phyloP scores from a whole-genome alignment of 2,329 filamentous ascomycete species.

The Talaromyces islandicus region DNA sequence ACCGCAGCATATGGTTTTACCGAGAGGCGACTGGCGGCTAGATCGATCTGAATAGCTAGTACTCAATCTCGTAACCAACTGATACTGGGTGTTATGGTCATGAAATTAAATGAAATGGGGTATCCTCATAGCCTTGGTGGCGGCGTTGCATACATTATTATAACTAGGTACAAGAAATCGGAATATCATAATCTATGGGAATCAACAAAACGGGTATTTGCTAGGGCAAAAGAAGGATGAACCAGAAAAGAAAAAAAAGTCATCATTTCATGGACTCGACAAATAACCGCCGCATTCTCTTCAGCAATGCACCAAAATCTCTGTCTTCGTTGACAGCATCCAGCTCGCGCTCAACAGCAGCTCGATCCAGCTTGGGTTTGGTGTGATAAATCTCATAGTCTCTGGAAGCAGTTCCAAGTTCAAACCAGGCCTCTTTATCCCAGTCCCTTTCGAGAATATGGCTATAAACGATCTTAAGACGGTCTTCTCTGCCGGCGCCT shows the following conservation, averaged over 20 bases:
- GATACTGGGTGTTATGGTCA: neutral
- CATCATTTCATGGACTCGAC: constrained; percentile 47
- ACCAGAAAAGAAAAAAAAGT: neutral
- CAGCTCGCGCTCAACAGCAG: constrained; percentile 50
- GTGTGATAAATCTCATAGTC: constrained; percentile 82
- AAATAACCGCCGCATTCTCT: constrained; percentile 58
- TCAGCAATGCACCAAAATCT: constrained; percentile 56
- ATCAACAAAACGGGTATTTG: neutral
- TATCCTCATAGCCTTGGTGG: neutral
- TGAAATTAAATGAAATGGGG: neutral
- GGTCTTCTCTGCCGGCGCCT: constrained; percentile 75
- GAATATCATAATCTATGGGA: constrained; percentile 12
- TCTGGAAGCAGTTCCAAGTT: constrained; percentile 71
- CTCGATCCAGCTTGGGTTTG: constrained; percentile 59
- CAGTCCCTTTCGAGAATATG: constrained; percentile 82
- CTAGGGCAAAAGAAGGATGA: neutral
- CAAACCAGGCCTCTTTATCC: constrained; percentile 89
- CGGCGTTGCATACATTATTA: neutral
- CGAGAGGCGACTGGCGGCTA: constrained; percentile 70
- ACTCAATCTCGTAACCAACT: neutral
- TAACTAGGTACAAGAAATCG: constrained; percentile 1
- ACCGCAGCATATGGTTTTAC: constrained; percentile 72
- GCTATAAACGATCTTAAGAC: constrained; percentile 83
- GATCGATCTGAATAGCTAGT: constrained; percentile 11
- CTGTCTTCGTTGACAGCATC: constrained; percentile 55